phyloP scores from a whole-genome alignment of 345 rosid genomes.

The Pelargonium nanum region DNA sequence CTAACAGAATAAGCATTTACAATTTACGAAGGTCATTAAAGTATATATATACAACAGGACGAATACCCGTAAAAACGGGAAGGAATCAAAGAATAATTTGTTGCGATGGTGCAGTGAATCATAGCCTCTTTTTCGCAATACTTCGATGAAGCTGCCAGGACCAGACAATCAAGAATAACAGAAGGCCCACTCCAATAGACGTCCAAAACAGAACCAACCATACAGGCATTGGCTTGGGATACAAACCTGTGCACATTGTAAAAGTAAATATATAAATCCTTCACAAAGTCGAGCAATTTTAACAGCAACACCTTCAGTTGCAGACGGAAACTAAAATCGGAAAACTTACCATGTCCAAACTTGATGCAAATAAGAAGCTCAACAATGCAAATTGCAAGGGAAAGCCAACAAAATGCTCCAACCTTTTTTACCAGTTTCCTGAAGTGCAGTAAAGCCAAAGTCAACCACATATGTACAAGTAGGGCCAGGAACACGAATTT shows the following conservation, averaged over 20 bases:
- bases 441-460: constrained; percentile 3
- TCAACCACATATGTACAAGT: too few relatives aligned
- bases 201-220: constrained; percentile 71
- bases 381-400: constrained; percentile 85
- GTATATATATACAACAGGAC: constrained; percentile 24
- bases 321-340: not conserved
- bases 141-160: constrained; percentile 60
- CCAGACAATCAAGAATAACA: constrained; percentile 57
- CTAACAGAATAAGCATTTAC: constrained; percentile 38
- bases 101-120: constrained; percentile 16
- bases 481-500: too few relatives aligned
- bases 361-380: constrained; percentile 96
- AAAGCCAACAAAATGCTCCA: constrained; percentile 98
- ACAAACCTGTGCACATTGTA: constrained; percentile 41
- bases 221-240: constrained; percentile 76
- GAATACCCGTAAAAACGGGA: constrained; percentile 14
- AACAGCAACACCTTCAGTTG: not conserved
- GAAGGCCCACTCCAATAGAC: constrained; percentile 44
- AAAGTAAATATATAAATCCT: not conserved
- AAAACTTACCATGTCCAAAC: constrained; percentile 75
- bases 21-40: constrained; percentile 16
- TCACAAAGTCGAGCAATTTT: not conserved
- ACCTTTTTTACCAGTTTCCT: constrained; percentile 85
- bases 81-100: constrained; percentile 36
- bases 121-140: constrained; percentile 53